Evolutionary conservation across 768 basidiomycete genomes (phyloP), one percentile per base, ranked within the genome.

Genomic region (Tylopilus intermedius): DNA sequence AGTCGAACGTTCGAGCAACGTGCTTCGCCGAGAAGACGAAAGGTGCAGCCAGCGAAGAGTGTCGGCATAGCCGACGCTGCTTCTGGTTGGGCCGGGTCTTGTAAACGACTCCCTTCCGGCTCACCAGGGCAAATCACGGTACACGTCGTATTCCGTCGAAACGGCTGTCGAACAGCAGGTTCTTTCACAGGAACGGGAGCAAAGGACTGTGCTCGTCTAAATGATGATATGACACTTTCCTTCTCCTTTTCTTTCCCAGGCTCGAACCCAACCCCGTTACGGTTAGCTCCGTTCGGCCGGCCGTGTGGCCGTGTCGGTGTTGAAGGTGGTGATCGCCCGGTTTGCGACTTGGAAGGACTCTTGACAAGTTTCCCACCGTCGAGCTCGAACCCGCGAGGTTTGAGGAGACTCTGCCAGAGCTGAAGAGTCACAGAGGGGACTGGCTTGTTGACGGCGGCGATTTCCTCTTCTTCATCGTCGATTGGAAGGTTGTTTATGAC

Each of bases 1-100:
- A 60, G 62, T 41, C 78, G 75, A 24, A 91, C 87, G 22, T 62
- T 78, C 8, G 72, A 56, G 32, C 74, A 75, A 50, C 78, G 77
- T 5, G 88, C 87, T 61, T 90, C 88, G 4, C 87, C 89, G 45
- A 86, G 67, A 0, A 79, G 76, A 45, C 78, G 74, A 59, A 92
- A 80, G 8, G 63, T 76, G 57, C 75, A 66, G 1, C 84, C 85
- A 10, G 68, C 30, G 57, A 90, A 90, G 24, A 87, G 71, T 8
- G 48, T 40, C 30, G 44, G 26, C 35, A 47, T 24, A 24, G 42
- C 22, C 4, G 57, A 42, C n/a, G 37, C 48, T 37, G 27, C 42
- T 37, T 45, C 55, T 4, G 47, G 45, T 8, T 29, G 49, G 14
- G 32, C 26, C 1, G 15, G 13, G 5, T 51, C 42, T 14, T 50